Base-by-base conservation (phyloP, 176 grass and related monocot species). In the Themeda triandra region DNA sequence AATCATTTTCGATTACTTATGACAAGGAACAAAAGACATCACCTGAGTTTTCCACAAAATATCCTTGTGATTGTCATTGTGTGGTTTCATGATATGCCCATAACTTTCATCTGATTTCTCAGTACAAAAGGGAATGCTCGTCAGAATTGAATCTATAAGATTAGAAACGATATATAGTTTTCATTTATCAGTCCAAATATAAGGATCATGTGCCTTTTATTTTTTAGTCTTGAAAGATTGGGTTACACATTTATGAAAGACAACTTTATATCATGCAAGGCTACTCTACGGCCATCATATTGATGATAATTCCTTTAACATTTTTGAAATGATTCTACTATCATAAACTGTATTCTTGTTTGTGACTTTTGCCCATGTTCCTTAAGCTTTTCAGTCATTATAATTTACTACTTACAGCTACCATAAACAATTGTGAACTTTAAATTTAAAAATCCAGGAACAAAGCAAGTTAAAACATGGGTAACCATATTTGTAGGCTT, bases 41-140 rank as follows among this genome's bases (percentile, higher is more conserved):
- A 66, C 67, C 32, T 56, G 64, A 88, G 23, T n/a, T 84, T 71
- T 78, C 21, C 25, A 48, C 27, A 15, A 80, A 86, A 73, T 73
- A 28, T 19, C 2, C 32, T 13, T 12, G 21, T 40, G 44, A 30
- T 83, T 73, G 44, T 49, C 35, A 14, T 65, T 33, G 29, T 54
- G 56, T 63, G 71, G 39, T 78, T 77, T 71, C 67, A 65, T 73
- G 31, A 46, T 65, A 33, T 73, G 28, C 15, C 44, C 25, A 42
- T 33, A 66, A 31, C 35, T 68, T 75, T 11, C 81, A 60, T 69
- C 75, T 69, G 28, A 32, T 87, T 81, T 73, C 10, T 82, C 25
- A 81, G 79, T 29, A 80, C 5, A 49, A n/a, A 73, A 32, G 46
- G 27, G 8, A 45, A 87, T 82, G 63, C 79, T 62, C 2, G 2